Evolutionary conservation across 1,284 basidiomycete genomes (phyloP), one percentile per base, ranked within the genome.

Genomic region (Farysia itapuensis): DNA sequence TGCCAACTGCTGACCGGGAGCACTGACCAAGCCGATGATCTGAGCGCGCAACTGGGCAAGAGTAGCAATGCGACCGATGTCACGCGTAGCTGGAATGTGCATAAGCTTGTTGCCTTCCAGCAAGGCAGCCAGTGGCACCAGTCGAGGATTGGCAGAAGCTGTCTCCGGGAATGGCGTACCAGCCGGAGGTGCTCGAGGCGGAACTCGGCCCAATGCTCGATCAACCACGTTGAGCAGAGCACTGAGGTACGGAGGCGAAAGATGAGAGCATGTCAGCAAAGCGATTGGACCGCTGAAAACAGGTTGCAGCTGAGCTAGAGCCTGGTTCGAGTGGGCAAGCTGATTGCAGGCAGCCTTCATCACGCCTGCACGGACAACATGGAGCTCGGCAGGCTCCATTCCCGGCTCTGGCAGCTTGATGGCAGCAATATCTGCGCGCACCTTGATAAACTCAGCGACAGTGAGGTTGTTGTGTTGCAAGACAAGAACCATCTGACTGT

Each of bases 11-110:
- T 63, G 51, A 4, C 44, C 63, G 4, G 72, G 69, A 20, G 56
- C 43, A 19, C 59, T 60, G 26, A 76, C 53, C 38, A 76, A 35
- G 14, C 72, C 74, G 15, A 76, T 64, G 36, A 75, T 63, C 59
- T 76, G 74, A 6, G 65, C 47, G 21, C 67, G 45, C 13, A 76
- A 42, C 38, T 47, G 53, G 33, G 56, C 53, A 37, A 72, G 42
- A 30, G 49, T 39, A n/a, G 63, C 66, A 35, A 70, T 40, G 26
- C 60, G 48, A 30, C 53, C 54, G 20, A 71, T 64, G 21, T 65
- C 67, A 16, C 68, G 39, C n/a, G 66, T 53, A 23, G 54, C 48
- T 7, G 64, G 52, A 19, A 70, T 42, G n/a, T 68, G 57, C 15
- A 70, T 15, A 37, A 72, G 39, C 37, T 53, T 58, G 24, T 58